A percentile compares a stretch with the other conserved stretches of the same genome.
Evolutionary conservation across 1,284 basidiomycete genomes (phyloP).

Genomic region (Malassezia restricta): DNA sequence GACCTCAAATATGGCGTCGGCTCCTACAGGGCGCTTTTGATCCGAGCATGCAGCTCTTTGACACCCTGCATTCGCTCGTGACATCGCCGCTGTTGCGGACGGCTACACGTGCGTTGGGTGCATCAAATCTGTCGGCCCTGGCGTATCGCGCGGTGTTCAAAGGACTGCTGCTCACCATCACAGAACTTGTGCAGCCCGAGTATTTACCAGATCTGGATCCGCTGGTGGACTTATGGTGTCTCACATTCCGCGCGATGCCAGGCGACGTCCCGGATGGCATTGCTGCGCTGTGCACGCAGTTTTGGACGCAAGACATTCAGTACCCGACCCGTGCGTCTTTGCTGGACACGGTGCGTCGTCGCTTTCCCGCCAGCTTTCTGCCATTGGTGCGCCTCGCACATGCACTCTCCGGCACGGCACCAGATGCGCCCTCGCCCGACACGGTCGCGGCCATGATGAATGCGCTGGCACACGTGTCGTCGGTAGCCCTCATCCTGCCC

Average conservation of each 20-base stretch:
- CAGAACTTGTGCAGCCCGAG: constrained; percentile 63
- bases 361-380: constrained; percentile 66
- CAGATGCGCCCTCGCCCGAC: constrained; percentile 17
- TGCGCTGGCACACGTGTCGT: constrained; percentile 61
- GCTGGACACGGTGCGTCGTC: constrained; percentile 63
- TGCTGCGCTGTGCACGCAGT: constrained; percentile 61
- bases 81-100: constrained; percentile 38
- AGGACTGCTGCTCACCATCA: constrained; percentile 56
- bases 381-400: constrained; percentile 63
- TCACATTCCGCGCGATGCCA: constrained; percentile 17
- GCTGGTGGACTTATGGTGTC: constrained; percentile 63
- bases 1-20: constrained; percentile 42
- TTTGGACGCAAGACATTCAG: constrained; percentile 61
- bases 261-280: constrained; percentile 52
- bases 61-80: constrained; percentile 32
- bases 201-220: constrained; percentile 52
- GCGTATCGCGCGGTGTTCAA: constrained; percentile 72
- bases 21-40: constrained; percentile 45
- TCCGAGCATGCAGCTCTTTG: constrained; percentile 37
- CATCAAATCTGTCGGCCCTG: constrained; percentile 56
- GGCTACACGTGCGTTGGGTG: constrained; percentile 2
- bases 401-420: constrained; percentile 52
- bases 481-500: constrained; percentile 60
- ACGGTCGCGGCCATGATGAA: constrained; percentile 60
- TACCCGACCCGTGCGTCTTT: constrained; percentile 54